Percentiles rank a stretch among this genome's conserved stretches.
These are phyloP conservation scores for Lachnellula arida DNA, from an alignment of 2,329 filamentous ascomycete genomes.

Conservation along the genomic window DNA sequence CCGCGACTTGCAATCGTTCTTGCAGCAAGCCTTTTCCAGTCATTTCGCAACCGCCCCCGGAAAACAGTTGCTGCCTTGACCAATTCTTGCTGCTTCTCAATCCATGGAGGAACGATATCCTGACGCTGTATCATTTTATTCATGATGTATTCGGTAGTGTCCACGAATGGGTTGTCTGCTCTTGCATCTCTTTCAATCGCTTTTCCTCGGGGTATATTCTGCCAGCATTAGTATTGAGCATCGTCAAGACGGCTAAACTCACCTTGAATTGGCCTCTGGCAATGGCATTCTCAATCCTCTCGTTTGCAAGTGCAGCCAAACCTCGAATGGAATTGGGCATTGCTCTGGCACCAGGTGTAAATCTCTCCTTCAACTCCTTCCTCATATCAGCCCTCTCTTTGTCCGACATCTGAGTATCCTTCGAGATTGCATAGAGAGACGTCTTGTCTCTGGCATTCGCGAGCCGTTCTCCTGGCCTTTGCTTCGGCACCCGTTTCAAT, in stretches of 20 bases:
- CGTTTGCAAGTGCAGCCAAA: slow-evolving; percentile 78
- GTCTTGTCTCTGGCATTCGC: slow-evolving; percentile 55
- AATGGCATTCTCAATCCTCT: slow-evolving; percentile 91
- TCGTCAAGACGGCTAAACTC: background rate
- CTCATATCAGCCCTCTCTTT: slow-evolving; percentile 68
- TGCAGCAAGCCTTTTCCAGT: slow-evolving; percentile 82
- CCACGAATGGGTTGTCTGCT: slow-evolving; percentile 82
- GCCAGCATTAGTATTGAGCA: slow-evolving; percentile 18
- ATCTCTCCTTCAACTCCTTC: slow-evolving; percentile 74
- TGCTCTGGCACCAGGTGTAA: slow-evolving; percentile 64
- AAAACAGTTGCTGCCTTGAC: slow-evolving; percentile 65
- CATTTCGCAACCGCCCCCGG: slow-evolving; percentile 65
- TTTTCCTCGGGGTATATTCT: slow-evolving; percentile 74
- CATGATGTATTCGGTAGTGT: slow-evolving; percentile 97
- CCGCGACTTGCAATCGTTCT: slow-evolving; percentile 73
- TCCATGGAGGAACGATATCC: slow-evolving; percentile 95
- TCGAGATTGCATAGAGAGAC: slow-evolving; percentile 49
- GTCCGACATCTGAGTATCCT: slow-evolving; percentile 54
- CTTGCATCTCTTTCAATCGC: slow-evolving; percentile 76
- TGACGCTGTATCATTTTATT: slow-evolving; percentile 98
- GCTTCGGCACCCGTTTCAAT: slow-evolving; percentile 36
- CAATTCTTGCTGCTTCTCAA: slow-evolving; percentile 95
- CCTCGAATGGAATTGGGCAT: slow-evolving; percentile 76
- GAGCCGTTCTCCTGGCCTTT: slow-evolving; percentile 43
- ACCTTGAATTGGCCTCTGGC: slow-evolving; percentile 77